Evolutionary conservation across 768 basidiomycete genomes (phyloP), one percentile per base, ranked within the genome.

Genomic region (Dacryopinax spathularia): DNA sequence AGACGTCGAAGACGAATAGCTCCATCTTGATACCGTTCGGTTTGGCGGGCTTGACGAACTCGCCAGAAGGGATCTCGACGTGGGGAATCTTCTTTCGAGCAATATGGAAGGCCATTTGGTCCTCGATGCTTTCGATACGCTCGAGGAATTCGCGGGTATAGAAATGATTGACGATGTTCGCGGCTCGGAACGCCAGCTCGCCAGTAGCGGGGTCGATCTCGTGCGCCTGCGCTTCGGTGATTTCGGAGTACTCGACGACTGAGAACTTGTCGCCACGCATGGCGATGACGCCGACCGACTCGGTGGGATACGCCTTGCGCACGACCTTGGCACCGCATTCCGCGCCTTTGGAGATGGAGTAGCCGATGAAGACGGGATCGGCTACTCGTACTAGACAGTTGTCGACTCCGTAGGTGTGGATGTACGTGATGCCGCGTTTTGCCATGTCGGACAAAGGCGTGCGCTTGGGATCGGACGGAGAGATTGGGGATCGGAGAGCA

Each of bases 11-110:
- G 33, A 99, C 89, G 76, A 99, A 99, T 78, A 94, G 79, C 75
- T 99, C 96, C 66, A 99, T 84, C 77, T 99, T 99, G 91, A 98
- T 95, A 65, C 96, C 96, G 73, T 99, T 98, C n/a, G 92, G 89
- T 71, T 86, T 85, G 66, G 76, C 74, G 1, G 96, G 94, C 72
- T 93, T 94, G 72, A 94, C 74, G 2, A 70, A 27, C 65, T 84
- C 78, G 20, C 90, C 93, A 15, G 81, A 80, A 63, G 80, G 70
- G 64, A 91, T 69, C 71, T 91, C 85, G 66, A 93, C 78, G 68
- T 87, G 82, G 6, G 92, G 80, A 68, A 99, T 98, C 81, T 98
- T 99, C 77, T 99, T 99, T 69, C 88, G 85, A 37, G 96, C 96
- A 69, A 99, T 93, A 77, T 99, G 96, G 84, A 89, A 97, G 15